phyloP scores from a whole-genome alignment of 169 alveolate species.

The Hepatocystis sp. region DNA sequence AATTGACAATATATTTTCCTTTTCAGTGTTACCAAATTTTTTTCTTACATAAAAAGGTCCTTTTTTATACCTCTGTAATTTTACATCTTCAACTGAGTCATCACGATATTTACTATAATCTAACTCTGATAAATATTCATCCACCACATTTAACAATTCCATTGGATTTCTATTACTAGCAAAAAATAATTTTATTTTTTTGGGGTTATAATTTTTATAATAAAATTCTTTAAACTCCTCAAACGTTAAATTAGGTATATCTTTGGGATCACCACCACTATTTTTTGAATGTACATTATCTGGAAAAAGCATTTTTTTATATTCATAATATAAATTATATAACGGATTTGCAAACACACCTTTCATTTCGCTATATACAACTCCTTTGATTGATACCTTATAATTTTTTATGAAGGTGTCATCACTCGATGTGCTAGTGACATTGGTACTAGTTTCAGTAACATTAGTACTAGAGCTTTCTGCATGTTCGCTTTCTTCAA shows the following conservation, averaged over 20 bases:
- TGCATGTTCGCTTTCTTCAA: too few species aligned
- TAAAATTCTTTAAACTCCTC: conserved; percentile 85
- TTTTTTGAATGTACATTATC: conserved; percentile 84
- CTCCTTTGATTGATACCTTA: conserved; percentile 80
- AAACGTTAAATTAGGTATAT: conserved; percentile 85
- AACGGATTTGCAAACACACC: conserved; percentile 75
- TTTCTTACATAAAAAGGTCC: conserved; percentile 65
- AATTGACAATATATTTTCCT: conserved; percentile 65
- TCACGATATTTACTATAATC: conserved; percentile 59
- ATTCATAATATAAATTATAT: conserved; percentile 60
- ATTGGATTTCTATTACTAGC: conserved; percentile 82
- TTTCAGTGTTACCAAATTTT: conserved; percentile 61
- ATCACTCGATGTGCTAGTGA: too few species aligned
- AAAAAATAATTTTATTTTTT: conserved; percentile 85
- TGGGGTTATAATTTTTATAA: conserved; percentile 86
- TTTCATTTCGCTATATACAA: conserved; percentile 85
- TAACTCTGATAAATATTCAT: conserved; percentile 62
- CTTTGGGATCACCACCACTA: conserved; percentile 92
- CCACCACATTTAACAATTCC: conserved; percentile 81
- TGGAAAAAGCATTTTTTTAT: conserved; percentile 68
- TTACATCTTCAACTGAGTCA: conserved; percentile 60
- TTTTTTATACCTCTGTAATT: conserved; percentile 50
- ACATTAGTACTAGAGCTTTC: too few species aligned
- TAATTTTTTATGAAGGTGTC: too few species aligned
- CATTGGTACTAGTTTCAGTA: too few species aligned